Evolutionary conservation across 2,329 filamentous ascomycete genomes (phyloP).

Genomic region (Fusarium piperis): DNA sequence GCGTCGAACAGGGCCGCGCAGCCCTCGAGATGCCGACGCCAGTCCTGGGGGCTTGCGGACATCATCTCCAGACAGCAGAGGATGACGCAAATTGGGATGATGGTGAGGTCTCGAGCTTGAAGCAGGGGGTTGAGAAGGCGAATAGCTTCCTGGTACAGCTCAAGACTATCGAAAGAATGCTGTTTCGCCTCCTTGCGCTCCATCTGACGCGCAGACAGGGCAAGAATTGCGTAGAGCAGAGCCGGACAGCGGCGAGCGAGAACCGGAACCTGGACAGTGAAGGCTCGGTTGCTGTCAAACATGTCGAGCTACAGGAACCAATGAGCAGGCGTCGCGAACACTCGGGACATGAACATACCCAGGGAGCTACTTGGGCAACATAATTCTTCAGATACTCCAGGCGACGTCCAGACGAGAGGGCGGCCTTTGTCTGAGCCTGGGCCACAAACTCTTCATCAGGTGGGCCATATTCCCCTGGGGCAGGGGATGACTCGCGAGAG

Average conservation of each 20-base stretch:
- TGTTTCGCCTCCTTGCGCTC: constrained; percentile 59
- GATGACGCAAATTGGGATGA: constrained; percentile 52
- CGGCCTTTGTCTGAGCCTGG: constrained; percentile 37
- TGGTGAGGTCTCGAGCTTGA: constrained; percentile 44
- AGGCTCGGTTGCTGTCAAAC: constrained; percentile 63
- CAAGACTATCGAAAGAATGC: constrained; percentile 61
- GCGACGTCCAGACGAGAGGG: constrained; percentile 46
- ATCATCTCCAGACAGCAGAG: constrained; percentile 56
- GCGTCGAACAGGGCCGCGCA: constrained; percentile 65
- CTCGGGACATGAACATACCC: constrained; percentile 46
- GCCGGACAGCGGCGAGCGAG: constrained; percentile 58
- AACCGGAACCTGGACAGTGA: constrained; percentile 62
- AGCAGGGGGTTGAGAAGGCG: constrained; percentile 51
- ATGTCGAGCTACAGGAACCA: constrained; percentile 59
- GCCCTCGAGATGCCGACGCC: constrained; percentile 66
- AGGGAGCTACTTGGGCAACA: constrained; percentile 62
- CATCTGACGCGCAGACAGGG: constrained; percentile 63
- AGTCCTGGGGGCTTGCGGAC: constrained; percentile 56
- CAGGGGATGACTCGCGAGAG: constrained; percentile 52
- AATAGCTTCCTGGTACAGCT: constrained; percentile 65
- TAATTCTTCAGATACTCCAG: constrained; percentile 59
- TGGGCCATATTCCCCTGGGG: constrained; percentile 28
- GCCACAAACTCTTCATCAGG: constrained; percentile 32
- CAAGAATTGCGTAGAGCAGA: constrained; percentile 62
- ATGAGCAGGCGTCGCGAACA: not conserved